phyloP scores from a whole-genome alignment of 768 basidiomycete species.

The Russula sp. region DNA sequence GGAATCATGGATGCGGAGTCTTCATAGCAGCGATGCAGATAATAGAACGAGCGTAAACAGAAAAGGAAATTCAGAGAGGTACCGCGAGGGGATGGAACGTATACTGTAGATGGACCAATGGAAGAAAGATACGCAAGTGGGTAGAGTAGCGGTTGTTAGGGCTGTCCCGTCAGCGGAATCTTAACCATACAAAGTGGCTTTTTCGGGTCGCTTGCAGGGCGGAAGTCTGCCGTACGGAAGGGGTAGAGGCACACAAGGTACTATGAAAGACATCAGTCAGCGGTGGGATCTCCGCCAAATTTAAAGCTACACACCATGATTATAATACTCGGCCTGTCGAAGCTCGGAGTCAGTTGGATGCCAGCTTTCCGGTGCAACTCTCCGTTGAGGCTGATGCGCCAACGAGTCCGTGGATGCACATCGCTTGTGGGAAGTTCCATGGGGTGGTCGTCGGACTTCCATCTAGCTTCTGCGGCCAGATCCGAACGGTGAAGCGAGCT shows the following conservation, averaged over 20 bases:
- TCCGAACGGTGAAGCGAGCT: neutral
- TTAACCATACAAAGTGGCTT: slow-evolving; percentile 11
- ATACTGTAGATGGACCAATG: no score
- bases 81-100: no score
- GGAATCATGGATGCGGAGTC: no score
- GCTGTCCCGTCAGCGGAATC: neutral
- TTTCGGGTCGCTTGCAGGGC: neutral
- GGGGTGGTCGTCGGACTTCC: neutral
- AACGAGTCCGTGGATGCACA: neutral
- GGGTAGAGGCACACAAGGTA: slow-evolving; percentile 10
- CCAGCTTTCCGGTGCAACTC: neutral
- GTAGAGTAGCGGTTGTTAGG: neutral
- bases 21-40: no score
- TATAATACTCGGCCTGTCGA: neutral
- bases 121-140: neutral
- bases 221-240: slow-evolving; percentile 2
- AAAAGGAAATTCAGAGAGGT: no score
- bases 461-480: slow-evolving; percentile 3
- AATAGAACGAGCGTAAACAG: no score
- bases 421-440: neutral
- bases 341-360: neutral
- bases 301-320: slow-evolving; percentile 11
- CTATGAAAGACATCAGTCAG: neutral
- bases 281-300: no score
- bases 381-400: slow-evolving; percentile 9